A percentile compares a stretch with the other conserved stretches of the same genome.
These are phyloP conservation scores for Graphilbum ipis-grandicollis DNA, from an alignment of 2,329 filamentous ascomycete species.

Conservation along the genomic window DNA sequence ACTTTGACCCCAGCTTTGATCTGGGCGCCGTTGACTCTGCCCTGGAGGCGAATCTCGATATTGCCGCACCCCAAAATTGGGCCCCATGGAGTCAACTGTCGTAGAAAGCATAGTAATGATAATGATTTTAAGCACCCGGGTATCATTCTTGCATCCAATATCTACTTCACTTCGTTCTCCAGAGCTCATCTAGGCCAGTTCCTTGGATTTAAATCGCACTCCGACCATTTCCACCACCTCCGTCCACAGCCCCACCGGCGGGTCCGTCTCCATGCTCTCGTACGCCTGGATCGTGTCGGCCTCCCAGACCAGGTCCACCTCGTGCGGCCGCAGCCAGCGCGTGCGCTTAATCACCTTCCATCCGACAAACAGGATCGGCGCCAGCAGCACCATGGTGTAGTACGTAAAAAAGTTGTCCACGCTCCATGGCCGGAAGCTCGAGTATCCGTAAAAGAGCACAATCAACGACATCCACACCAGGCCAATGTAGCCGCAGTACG, in stretches of 20 bases:
- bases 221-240: slow-evolving; percentile 6
- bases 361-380: slow-evolving; percentile 32
- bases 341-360: slow-evolving; percentile 51
- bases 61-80: slow-evolving; percentile 35
- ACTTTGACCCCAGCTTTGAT: slow-evolving; percentile 37
- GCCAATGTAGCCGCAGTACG: slow-evolving; percentile 20
- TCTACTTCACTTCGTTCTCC: no score
- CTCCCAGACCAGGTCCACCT: slow-evolving; percentile 13
- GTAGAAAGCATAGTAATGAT: no score
- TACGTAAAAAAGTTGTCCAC: slow-evolving; percentile 30
- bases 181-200: no score
- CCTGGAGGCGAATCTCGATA: slow-evolving; percentile 35
- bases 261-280: slow-evolving; percentile 7
- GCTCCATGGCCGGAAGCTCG: slow-evolving; percentile 28
- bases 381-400: slow-evolving; percentile 40
- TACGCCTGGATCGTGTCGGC: slow-evolving; percentile 20
- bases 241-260: slow-evolving; percentile 4
- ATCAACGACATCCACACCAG: slow-evolving; percentile 7
- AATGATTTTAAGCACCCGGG: no score
- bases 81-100: slow-evolving; percentile 9
- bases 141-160: no score
- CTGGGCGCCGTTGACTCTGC: slow-evolving; percentile 35
- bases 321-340: slow-evolving; percentile 13
- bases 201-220: not conserved
- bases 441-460: slow-evolving; percentile 33